phyloP scores from a whole-genome alignment of 306 rosid species.

The Abrus pulchellus region DNA sequence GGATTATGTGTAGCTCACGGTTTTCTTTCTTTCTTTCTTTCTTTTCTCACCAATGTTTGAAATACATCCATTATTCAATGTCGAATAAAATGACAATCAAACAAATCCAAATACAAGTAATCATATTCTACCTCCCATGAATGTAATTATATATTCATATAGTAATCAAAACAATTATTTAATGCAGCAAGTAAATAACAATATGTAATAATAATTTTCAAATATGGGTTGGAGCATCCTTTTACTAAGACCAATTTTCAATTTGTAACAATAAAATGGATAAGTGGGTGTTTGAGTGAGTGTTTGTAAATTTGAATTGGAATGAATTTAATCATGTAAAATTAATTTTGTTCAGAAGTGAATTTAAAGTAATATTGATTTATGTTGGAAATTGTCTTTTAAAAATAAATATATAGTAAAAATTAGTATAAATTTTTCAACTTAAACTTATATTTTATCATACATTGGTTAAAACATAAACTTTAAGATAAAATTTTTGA shows the following conservation, averaged over 20 bases:
- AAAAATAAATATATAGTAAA: no score
- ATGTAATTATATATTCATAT: neutral
- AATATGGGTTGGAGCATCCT: neutral
- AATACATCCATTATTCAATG: neutral
- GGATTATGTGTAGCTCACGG: neutral
- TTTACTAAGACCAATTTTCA: neutral
- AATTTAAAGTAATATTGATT: no score
- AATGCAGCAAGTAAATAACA: neutral
- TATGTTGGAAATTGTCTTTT: no score
- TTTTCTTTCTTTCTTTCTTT: neutral
- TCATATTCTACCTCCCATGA: neutral
- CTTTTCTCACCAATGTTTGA: neutral
- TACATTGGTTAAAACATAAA: no score
- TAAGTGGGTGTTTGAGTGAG: neutral
- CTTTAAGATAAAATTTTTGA: no score
- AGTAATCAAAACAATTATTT: neutral
- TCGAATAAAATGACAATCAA: neutral
- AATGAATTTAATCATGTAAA: no score
- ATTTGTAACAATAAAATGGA: neutral
- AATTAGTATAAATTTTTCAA: no score
- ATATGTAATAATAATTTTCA: neutral
- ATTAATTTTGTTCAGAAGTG: no score
- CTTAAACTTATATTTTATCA: no score
- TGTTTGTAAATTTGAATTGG: no score
- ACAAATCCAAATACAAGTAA: neutral